These are phyloP conservation scores for Globisporangium canariense DNA, from an alignment of 352 stramenopile species.

Conservation along the genomic window DNA sequence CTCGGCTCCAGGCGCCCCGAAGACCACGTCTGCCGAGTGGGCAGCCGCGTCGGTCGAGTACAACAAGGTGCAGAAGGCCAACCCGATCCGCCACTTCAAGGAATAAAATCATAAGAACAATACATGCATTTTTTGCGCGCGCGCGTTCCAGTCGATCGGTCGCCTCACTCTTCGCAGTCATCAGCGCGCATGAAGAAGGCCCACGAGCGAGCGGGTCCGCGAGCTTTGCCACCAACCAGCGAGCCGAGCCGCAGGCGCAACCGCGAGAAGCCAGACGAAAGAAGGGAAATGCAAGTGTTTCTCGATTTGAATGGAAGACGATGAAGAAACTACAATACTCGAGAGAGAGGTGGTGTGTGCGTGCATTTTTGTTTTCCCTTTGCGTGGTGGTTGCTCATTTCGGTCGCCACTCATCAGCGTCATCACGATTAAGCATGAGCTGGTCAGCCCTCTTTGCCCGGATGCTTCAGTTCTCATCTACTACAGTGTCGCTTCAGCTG, in stretches of 20 bases:
- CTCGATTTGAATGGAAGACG: constrained; percentile 4
- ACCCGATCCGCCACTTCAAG: constrained; percentile 82
- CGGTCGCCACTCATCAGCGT: too few relatives aligned
- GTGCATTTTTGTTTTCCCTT: not conserved
- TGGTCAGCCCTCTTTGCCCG: not conserved
- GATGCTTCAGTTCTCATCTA: not conserved
- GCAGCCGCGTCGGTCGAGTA: constrained; percentile 71
- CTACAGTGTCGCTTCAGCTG: not conserved
- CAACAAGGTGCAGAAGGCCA: constrained; percentile 76
- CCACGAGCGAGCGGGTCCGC: too few relatives aligned
- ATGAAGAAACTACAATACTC: not conserved
- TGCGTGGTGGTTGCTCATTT: not conserved
- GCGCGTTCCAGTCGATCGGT: not conserved
- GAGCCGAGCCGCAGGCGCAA: too few relatives aligned
- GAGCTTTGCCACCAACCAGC: too few relatives aligned
- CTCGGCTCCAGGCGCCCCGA: constrained; percentile 40
- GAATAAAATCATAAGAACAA: constrained; percentile 40
- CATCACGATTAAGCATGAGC: too few relatives aligned
- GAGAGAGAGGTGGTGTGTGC: constrained; percentile 1
- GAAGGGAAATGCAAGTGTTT: constrained; percentile 3
- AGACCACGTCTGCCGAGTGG: constrained; percentile 79
- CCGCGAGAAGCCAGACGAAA: not conserved
- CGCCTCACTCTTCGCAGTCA: not conserved
- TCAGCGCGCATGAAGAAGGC: not conserved
- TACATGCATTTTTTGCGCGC: constrained; percentile 13